phyloP scores from a whole-genome alignment of 345 rosid genomes.

The Eucalyptus grandis region DNA sequence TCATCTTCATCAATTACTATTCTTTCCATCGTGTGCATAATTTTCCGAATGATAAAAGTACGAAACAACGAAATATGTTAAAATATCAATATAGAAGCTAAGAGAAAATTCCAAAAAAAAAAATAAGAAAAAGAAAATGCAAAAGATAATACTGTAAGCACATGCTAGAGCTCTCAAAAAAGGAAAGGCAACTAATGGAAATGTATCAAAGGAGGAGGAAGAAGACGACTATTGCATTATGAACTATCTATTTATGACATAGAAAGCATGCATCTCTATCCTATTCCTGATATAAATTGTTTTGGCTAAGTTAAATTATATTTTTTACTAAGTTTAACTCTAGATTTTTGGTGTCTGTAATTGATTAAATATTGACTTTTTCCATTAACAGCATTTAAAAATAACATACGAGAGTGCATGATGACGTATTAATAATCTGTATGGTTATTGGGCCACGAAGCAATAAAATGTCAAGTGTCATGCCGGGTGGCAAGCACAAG shows the following conservation, averaged over 20 bases:
- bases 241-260: not conserved
- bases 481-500: not conserved
- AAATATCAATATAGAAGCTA: too few relatives aligned
- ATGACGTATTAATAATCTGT: not conserved
- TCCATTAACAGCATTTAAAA: not conserved
- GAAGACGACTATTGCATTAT: not conserved
- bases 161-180: not conserved
- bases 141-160: too few relatives aligned
- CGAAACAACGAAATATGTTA: too few relatives aligned
- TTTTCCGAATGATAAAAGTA: too few relatives aligned
- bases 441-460: not conserved
- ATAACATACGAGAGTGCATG: not conserved
- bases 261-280: not conserved
- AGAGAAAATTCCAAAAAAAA: too few relatives aligned
- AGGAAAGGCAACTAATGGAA: not conserved
- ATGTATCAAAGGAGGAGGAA: not conserved
- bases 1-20: too few relatives aligned
- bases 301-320: not conserved
- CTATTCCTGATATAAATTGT: not conserved
- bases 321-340: not conserved
- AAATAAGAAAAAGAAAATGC: too few relatives aligned
- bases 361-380: too few relatives aligned
- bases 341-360: not conserved
- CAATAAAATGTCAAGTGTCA: not conserved
- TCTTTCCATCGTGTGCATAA: too few relatives aligned